Conservation (phyloP, 495 filamentous ascomycete genomes). For the Tuber microsphaerosporum region DNA sequence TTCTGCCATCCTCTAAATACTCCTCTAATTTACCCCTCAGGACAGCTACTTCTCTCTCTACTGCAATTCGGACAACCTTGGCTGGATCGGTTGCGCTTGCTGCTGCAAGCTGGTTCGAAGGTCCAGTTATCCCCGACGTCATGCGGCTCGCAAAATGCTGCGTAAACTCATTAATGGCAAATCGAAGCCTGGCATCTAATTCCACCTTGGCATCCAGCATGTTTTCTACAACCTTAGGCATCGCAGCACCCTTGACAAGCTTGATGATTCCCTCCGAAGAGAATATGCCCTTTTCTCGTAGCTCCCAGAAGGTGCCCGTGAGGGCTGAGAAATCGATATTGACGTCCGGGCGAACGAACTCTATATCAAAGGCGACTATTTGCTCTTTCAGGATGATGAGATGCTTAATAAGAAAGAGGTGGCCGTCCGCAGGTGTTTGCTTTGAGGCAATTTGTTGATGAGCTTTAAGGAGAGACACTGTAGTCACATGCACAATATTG, state of each 20-base stretch:
- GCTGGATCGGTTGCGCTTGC: conserved; percentile 35
- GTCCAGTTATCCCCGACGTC: conserved; percentile 25
- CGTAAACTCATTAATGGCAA: conserved; percentile 37
- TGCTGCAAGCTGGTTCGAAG: conserved; percentile 25
- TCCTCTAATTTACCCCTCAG: conserved; percentile 47
- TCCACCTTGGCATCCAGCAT: conserved; percentile 61
- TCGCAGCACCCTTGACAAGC: conserved; percentile 53
- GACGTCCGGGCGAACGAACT: conserved; percentile 58
- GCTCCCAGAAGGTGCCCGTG: conserved; percentile 63
- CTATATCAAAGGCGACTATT: conserved; percentile 71
- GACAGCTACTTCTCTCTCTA: conserved; percentile 33
- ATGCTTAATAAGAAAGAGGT: conserved; percentile 68
- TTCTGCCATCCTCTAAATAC: conserved; percentile 55
- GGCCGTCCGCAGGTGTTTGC: conserved; percentile 51
- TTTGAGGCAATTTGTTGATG: conserved; percentile 51
- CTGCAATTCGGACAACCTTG: conserved; percentile 10
- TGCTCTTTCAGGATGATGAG: conserved; percentile 68
- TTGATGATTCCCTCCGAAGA: conserved; percentile 57
- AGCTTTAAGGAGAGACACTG: conserved; percentile 57
- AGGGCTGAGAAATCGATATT: conserved; percentile 64
- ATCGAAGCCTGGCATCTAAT: conserved; percentile 42
- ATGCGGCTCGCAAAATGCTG: conserved; percentile 37
- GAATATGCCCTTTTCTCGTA: conserved; percentile 64
- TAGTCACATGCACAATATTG: conserved; percentile 69
- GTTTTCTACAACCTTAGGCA: conserved; percentile 58